phyloP scores from a whole-genome alignment of 1,139 yeast genomes.

The Magnusiomyces clavatus region DNA sequence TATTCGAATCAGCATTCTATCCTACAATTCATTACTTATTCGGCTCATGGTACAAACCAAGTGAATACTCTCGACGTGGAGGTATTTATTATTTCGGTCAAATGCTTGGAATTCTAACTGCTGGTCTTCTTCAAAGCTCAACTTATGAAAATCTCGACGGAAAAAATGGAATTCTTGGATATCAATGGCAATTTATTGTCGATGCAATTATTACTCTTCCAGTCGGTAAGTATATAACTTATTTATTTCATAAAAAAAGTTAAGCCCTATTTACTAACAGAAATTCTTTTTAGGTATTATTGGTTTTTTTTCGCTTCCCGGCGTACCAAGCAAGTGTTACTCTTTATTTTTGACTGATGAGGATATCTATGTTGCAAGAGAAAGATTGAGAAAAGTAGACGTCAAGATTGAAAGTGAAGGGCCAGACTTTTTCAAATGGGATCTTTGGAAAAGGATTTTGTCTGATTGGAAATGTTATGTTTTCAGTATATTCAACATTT shows the following conservation, averaged over 20 bases:
- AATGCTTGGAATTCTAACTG: conserved; percentile 51
- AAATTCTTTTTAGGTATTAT: conserved; percentile 32
- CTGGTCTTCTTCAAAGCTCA: conserved; percentile 60
- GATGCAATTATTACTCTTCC: conserved; percentile 56
- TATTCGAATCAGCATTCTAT: conserved; percentile 54
- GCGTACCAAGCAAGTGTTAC: conserved; percentile 49
- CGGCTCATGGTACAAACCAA: conserved; percentile 54
- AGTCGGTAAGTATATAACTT: conserved; percentile 31
- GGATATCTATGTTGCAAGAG: conserved; percentile 55
- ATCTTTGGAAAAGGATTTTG: conserved; percentile 41
- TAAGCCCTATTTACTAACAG: too few species aligned
- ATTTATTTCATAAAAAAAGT: conserved; percentile 27
- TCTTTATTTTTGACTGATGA: conserved; percentile 51
- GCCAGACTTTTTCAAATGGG: conserved; percentile 18
- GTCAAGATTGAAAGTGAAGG: conserved; percentile 6
- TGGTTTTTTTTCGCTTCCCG: conserved; percentile 60
- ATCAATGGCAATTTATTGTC: conserved; percentile 70
- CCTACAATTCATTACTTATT: conserved; percentile 54
- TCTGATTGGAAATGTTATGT: conserved; percentile 46
- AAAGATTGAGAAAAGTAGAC: conserved; percentile 28
- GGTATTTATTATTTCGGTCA: conserved; percentile 56
- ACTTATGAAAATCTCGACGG: conserved; percentile 43
- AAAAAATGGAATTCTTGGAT: conserved; percentile 45
- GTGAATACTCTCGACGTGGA: conserved; percentile 53
- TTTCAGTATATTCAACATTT: conserved; percentile 38